These are phyloP conservation scores for Boletus patriciae DNA, from an alignment of 768 basidiomycete species.

Conservation along the genomic window DNA sequence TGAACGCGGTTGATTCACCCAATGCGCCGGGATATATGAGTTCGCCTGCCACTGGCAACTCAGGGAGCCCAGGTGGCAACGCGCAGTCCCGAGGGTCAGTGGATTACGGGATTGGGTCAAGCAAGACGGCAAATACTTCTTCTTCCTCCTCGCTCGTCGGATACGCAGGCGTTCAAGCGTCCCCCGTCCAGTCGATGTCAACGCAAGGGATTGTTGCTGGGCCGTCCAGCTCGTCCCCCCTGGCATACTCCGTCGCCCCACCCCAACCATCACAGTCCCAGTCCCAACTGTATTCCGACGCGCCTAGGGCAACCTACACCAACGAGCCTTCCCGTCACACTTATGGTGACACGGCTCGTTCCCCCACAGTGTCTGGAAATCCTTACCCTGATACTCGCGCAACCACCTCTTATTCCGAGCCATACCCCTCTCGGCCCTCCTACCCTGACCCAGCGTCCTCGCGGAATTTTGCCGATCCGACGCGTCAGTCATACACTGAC, in stretches of 20 bases:
- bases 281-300: conserved; percentile 28
- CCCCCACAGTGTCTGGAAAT: conserved; percentile 22
- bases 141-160: conserved; percentile 30
- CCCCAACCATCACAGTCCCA: conserved; percentile 26
- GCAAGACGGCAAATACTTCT: conserved; percentile 20
- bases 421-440: conserved; percentile 25
- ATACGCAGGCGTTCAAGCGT: conserved; percentile 20
- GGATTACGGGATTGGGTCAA: conserved; percentile 24
- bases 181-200: conserved; percentile 26
- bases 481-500: conserved; percentile 25
- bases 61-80: conserved; percentile 48
- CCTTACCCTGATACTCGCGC: conserved; percentile 31
- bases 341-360: conserved; percentile 23
- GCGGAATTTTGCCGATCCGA: conserved; percentile 24
- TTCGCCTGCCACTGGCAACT: conserved; percentile 59
- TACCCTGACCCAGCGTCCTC: conserved; percentile 27
- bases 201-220: conserved; percentile 18
- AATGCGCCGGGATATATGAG: conserved; percentile 44
- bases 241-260: conserved; percentile 22
- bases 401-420: conserved; percentile 23
- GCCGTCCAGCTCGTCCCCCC: conserved; percentile 25
- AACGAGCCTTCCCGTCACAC: conserved; percentile 24
- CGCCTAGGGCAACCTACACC: conserved; percentile 21
- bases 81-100: conserved; percentile 27
- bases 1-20: conserved; percentile 48